Conservation (phyloP, 345 rosid genomes). For the Garcia nutans region DNA sequence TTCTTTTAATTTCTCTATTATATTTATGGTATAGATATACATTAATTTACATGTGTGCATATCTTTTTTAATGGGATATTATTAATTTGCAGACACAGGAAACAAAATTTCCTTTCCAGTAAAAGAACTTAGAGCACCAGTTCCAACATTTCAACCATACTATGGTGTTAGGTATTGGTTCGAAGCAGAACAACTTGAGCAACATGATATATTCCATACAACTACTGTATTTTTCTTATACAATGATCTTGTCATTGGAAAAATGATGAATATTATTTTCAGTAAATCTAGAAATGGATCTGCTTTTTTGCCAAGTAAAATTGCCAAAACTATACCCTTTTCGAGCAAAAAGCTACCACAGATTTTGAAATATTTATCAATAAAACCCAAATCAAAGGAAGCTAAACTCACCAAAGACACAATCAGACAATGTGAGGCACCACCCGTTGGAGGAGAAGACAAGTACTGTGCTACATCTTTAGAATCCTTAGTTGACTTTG, state of each 20-base stretch:
- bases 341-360: too few relatives aligned
- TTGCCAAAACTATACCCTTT: too few relatives aligned
- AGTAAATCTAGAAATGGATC: background rate
- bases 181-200: background rate
- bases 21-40: too few relatives aligned
- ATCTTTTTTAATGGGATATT: too few relatives aligned
- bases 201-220: background rate
- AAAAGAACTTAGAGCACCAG: background rate
- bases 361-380: too few relatives aligned
- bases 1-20: too few relatives aligned
- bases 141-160: too few relatives aligned
- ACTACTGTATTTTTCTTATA: background rate
- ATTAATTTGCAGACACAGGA: background rate
- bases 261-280: background rate
- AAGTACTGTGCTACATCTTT: conserved; percentile 24
- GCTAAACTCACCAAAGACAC: too few relatives aligned
- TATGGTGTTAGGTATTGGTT: background rate
- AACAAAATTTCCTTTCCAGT: background rate
- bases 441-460: conserved; percentile 23
- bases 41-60: too few relatives aligned
- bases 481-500: conserved; percentile 15
- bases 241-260: background rate
- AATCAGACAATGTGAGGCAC: conserved; percentile 8
- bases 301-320: background rate
- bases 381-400: too few relatives aligned